Evolutionary conservation across 208 protist species (phyloP), one percentile per base, ranked within the genome.

Genomic region (Wallacemonas sp.): DNA sequence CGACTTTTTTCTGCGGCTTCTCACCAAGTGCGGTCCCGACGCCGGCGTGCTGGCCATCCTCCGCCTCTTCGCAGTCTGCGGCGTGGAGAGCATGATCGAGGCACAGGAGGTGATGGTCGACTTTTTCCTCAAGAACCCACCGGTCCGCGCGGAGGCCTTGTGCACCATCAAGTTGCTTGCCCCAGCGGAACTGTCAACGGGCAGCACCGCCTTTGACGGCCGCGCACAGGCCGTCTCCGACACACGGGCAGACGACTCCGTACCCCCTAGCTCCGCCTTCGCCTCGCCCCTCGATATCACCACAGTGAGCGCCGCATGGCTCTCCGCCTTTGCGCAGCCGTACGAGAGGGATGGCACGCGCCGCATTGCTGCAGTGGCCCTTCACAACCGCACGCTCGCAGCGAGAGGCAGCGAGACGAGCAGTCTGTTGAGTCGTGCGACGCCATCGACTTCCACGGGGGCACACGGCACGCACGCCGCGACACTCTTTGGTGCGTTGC

Each of bases 1-100:
- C 14, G 46, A 77, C 28, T 81, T 76, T 52, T 81, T 86, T 29
- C 61, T 86, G 8, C 41, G 61, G 0, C 72, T 79, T 50, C 64
- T 86, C 38, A 63, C 46, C 22, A 57, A 72, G 52, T 50, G 57
- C 36, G 57, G 65, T 0, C 61, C 67, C 5, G 66, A 79, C 36
- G 48, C 75, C 3, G 64, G 67, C n/a, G 70, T 82, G 2, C 57
- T 86, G 29, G 29, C 38, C 49, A 57, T 86, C 22, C 29, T 82
- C 14, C 67, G 63, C 18, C 73, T 76, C 23, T 79, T 86, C 28
- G 72, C 69, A 2, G 57, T 48, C 31, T 86, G 75, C 42, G 62
- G 70, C 5, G 70, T 69, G 25, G 79, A 85, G 41, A 74, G 71
- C 29, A 76, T 85, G 70, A 46, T 74, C 23, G 79, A 85, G 52